A percentile compares a stretch with the other conserved stretches of the same genome.
These are phyloP conservation scores for Allium fistulosum DNA, from an alignment of 106 monocot species.

Conservation along the genomic window DNA sequence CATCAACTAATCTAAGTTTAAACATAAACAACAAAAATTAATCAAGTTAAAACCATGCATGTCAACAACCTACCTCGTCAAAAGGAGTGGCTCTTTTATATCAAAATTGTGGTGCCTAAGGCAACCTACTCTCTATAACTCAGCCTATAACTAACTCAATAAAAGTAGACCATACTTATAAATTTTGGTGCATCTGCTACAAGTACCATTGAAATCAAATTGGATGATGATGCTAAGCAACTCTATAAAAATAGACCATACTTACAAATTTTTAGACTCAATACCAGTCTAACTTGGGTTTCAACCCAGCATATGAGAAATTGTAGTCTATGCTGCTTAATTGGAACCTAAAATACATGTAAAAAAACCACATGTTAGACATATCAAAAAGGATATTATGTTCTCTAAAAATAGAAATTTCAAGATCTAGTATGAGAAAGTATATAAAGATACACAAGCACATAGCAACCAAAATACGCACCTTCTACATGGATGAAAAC, in stretches of 20 bases:
- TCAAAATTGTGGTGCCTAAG: slow-evolving; percentile 6
- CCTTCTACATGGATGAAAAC: no score
- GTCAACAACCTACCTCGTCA: not conserved
- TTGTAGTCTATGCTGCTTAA: slow-evolving; percentile 99
- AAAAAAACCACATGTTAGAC: no score
- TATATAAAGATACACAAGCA: no score
- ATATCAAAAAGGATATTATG: no score
- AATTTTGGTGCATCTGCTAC: no score
- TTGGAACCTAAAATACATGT: slow-evolving; percentile 52
- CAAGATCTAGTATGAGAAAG: no score
- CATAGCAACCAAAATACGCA: no score
- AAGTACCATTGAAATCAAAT: no score
- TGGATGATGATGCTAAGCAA: no score
- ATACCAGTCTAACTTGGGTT: slow-evolving; percentile 96
- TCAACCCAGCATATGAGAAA: slow-evolving; percentile 98
- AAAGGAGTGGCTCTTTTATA: not conserved
- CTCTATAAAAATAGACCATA: not conserved
- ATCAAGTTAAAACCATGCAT: not conserved
- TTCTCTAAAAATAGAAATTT: no score
- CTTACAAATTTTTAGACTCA: slow-evolving; percentile 80
- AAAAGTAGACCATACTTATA: no score
- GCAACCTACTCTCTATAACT: slow-evolving; percentile 6
- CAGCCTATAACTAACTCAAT: not conserved
- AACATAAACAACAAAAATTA: no score
- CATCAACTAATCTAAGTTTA: slow-evolving; percentile 3